Base-by-base conservation (phyloP, 257 asterid species). In the Solanum commersonii region DNA sequence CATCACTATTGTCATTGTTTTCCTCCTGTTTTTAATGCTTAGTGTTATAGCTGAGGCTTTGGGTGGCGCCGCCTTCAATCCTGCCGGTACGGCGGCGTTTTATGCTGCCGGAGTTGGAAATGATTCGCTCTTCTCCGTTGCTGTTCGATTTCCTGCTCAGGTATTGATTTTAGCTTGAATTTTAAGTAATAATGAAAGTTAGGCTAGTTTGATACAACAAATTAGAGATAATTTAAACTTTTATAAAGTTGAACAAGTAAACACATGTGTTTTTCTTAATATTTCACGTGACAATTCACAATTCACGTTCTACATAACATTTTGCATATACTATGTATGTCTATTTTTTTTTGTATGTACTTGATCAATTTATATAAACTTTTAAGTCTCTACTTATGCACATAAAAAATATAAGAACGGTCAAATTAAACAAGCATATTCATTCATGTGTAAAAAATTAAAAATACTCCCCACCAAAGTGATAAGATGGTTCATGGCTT, bases 1-100 rank as follows among this genome's bases (percentile, higher is more conserved):
- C 49, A 89, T 96, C 90, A 95, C 96, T 25, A 94, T 95, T 1
- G 49, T 85, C 6, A 88, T 96, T 16, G 34, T 96, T 71, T 94
- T 93, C 77, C 9, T 88, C 2, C 89, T 94, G 49, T 37, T 95
- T 84, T 92, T 95, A 90, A 42, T 94, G 2, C 95, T 96, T 42
- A 95, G 98, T 29, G 88, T 91, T 90, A 87, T 96, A 52, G 94
- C 94, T 10, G 93, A 94, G 91, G 89, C 92, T 16, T 56, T 96
- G 33, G 98, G 98, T 77, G 98, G 99, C 12, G 99, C 99, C 59
- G 89, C 93, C 79, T 96, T 96, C 87, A 96, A 95, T 70, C 98
- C 98, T 77, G 94, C 98, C 31, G 98, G 92, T 84, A 94, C 96
- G 35, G 95, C 97, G 3, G 95, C 99, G 65, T 94, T 96, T 65